Base-by-base conservation (phyloP, 257 asterid genomes). In the Solanum chaucha region DNA sequence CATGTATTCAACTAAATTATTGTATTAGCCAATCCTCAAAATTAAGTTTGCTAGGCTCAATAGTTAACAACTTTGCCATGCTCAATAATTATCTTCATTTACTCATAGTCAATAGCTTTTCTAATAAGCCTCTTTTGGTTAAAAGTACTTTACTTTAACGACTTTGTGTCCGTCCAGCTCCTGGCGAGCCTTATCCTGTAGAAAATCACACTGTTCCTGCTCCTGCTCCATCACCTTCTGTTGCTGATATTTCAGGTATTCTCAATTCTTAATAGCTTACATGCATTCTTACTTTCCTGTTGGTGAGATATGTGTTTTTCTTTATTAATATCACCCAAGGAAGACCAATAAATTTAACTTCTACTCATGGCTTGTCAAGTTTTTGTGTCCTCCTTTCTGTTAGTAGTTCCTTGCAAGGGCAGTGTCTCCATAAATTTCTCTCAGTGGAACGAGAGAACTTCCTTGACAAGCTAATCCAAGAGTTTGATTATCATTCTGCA, bases 221-320 rank as follows among this genome's bases (percentile, higher is more conserved):
- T 91, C 98, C 98, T 9, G 92, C 88, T 89, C 97, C 98, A 84
- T 90, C 94, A 82, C 98, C 98, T 38, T 90, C 98, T 30, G 88
- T 61, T 70, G 93, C 89, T 85, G 90, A 84, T 87, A n/a, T 89
- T 83, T 87, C 92, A 81, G 98, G 99, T 97, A 93, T n/a, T 89
- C 61, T 61, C 48, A 32, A 30, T 68, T 89, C 41, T 64, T 84
- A 30, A 48, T 48, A 48, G 85, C 70, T 30, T 81, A 48, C 14
- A 35, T 17, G 65, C 28, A 24, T 32, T 81, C 44, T 32, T 30
- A 48, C 68, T 81, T 81, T 30, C 30, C 19, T 48, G 67, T 81
- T 48, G 67, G 20, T 10, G 34, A 51, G 28, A 48, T 81, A 9
- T 40, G 34, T 75, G 22, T 6, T 35, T 73, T 74, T 38, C 19